phyloP scores from a whole-genome alignment of 164 flowering plant species.

The Aristolochia fimbriata region DNA sequence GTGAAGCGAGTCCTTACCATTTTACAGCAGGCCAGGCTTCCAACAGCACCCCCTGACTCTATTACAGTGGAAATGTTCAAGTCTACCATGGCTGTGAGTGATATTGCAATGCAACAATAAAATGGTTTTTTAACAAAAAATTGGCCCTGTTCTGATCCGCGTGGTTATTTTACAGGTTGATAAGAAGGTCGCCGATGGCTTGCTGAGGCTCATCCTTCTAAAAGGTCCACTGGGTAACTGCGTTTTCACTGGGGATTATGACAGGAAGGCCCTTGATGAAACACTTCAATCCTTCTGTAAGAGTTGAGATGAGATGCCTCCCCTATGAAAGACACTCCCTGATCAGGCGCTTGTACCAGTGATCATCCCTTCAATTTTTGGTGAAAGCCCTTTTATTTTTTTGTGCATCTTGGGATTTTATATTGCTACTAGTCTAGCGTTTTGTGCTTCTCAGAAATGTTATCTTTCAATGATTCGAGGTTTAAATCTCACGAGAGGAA shows the following conservation, averaged over 20 bases:
- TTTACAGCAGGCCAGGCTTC: slow-evolving; percentile 69
- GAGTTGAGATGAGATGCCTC: slow-evolving; percentile 27
- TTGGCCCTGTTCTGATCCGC: neutral
- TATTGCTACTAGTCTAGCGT: too few relatives aligned
- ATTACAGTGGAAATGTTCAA: slow-evolving; percentile 95
- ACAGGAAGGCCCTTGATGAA: slow-evolving; percentile 69
- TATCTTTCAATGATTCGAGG: too few relatives aligned
- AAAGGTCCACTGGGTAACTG: slow-evolving; percentile 95
- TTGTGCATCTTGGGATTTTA: too few relatives aligned
- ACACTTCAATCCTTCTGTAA: slow-evolving; percentile 79
- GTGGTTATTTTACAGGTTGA: slow-evolving; percentile 51
- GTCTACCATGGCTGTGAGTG: slow-evolving; percentile 85
- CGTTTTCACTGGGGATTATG: slow-evolving; percentile 93
- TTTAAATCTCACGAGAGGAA: too few relatives aligned
- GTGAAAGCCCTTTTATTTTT: too few relatives aligned
- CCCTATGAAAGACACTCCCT: too few relatives aligned
- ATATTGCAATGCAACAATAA: neutral
- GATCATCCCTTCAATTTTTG: too few relatives aligned
- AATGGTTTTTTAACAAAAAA: neutral
- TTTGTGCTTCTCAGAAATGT: too few relatives aligned
- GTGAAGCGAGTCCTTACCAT: slow-evolving; percentile 55
- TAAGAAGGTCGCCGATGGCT: slow-evolving; percentile 97
- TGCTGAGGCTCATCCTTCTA: slow-evolving; percentile 84
- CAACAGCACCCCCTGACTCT: slow-evolving; percentile 72
- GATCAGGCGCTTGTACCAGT: too few relatives aligned